These are phyloP conservation scores for Phytophthora colocasiae DNA, from an alignment of 352 stramenopile genomes.

Conservation along the genomic window DNA sequence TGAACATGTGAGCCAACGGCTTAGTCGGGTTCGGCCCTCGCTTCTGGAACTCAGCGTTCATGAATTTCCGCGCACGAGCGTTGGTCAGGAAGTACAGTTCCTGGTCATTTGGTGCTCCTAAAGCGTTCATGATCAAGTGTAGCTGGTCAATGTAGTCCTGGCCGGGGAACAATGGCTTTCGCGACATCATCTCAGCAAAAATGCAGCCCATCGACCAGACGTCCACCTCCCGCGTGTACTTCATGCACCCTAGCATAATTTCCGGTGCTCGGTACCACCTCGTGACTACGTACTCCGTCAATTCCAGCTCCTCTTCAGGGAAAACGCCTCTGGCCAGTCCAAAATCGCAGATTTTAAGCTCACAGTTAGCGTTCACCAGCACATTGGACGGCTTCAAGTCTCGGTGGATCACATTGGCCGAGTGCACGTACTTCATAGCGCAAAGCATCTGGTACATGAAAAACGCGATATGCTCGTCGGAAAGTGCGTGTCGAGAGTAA, in stretches of 20 bases:
- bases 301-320: slow-evolving; percentile 70
- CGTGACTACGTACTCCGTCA: slow-evolving; percentile 94
- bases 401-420: slow-evolving; percentile 94
- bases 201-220: slow-evolving; percentile 99
- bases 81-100: slow-evolving; percentile 98
- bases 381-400: slow-evolving; percentile 99
- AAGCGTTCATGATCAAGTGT: slow-evolving; percentile 97
- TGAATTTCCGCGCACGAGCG: slow-evolving; percentile 81
- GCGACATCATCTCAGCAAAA: slow-evolving; percentile 98
- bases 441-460: slow-evolving; percentile 93
- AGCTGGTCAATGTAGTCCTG: slow-evolving; percentile 95
- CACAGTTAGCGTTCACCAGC: slow-evolving; percentile 94
- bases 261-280: slow-evolving; percentile 91
- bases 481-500: slow-evolving; percentile 87
- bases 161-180: slow-evolving; percentile 98
- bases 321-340: slow-evolving; percentile 85
- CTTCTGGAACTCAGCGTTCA: slow-evolving; percentile 85
- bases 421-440: slow-evolving; percentile 94
- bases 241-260: slow-evolving; percentile 88
- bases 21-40: slow-evolving; percentile 70
- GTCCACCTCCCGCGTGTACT: slow-evolving; percentile 90
- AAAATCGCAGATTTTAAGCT: slow-evolving; percentile 93
- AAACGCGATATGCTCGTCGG: slow-evolving; percentile 88
- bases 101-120: slow-evolving; percentile 94
- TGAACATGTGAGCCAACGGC: slow-evolving; percentile 77